A percentile compares a stretch with the other conserved stretches of the same genome.
Evolutionary conservation across 192 early-diverging fungal genomes (phyloP).

Genomic region (Lobulomyces angularis): DNA sequence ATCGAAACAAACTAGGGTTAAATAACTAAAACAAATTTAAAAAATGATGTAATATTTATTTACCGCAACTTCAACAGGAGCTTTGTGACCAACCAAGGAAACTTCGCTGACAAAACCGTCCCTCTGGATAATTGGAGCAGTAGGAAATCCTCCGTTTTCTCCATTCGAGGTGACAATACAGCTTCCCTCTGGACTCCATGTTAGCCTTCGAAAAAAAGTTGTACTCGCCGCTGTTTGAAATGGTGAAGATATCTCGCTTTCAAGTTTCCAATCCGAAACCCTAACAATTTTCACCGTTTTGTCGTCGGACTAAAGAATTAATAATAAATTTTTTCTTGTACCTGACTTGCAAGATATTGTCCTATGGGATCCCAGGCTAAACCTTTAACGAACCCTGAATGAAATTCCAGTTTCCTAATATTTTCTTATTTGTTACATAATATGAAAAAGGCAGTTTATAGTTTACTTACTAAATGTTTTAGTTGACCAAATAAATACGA

Average conservation of each 20-base stretch:
- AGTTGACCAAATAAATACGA: slow-evolving; percentile 77
- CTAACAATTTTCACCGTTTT: slow-evolving; percentile 76
- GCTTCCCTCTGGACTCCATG: slow-evolving; percentile 97
- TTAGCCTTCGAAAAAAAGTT: slow-evolving; percentile 79
- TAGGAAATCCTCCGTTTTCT: slow-evolving; percentile 60
- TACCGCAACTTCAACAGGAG: slow-evolving; percentile 76
- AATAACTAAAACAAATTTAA: slow-evolving; percentile 33
- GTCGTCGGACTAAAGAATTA: slow-evolving; percentile 63
- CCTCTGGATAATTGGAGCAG: slow-evolving; percentile 68
- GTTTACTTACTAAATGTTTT: slow-evolving; percentile 52
- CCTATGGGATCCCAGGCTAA: slow-evolving; percentile 92
- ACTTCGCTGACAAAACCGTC: slow-evolving; percentile 63
- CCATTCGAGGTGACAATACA: slow-evolving; percentile 83
- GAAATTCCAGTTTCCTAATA: slow-evolving; percentile 51
- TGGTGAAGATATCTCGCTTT: slow-evolving; percentile 58
- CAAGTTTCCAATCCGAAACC: slow-evolving; percentile 75
- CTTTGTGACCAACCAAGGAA: slow-evolving; percentile 76
- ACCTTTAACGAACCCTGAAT: slow-evolving; percentile 89
- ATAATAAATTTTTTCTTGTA: slow-evolving; percentile 11
- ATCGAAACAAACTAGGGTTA: slow-evolving; percentile 68
- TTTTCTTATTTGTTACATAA: slow-evolving; percentile 32
- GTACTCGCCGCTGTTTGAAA: slow-evolving; percentile 66
- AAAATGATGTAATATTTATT: slow-evolving; percentile 7
- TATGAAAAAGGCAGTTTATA: neutral
- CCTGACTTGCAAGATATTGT: slow-evolving; percentile 81